Conservation (phyloP, 495 filamentous ascomycete genomes). For the Penicillium paradoxum region DNA sequence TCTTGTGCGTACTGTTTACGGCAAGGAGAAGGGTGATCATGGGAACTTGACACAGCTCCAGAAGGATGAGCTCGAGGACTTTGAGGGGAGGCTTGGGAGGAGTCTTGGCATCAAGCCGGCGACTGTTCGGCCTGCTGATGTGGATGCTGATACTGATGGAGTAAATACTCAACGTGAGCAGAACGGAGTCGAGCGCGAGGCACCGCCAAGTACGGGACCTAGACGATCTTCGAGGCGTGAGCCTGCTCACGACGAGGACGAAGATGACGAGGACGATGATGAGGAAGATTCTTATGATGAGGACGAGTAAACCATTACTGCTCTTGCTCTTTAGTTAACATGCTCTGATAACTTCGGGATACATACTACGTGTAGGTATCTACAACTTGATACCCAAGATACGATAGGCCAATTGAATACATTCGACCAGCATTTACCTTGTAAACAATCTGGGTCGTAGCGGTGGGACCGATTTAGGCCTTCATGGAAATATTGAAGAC, state of each 20-base stretch:
- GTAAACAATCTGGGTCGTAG: not conserved
- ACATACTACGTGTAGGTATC: constrained; percentile 2
- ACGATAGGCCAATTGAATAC: not conserved
- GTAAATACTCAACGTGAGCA: constrained; percentile 1
- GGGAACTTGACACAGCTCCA: constrained; percentile 38
- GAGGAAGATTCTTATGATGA: constrained; percentile 5
- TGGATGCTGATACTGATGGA: not conserved
- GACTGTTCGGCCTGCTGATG: constrained; percentile 2
- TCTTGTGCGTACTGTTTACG: constrained; percentile 61
- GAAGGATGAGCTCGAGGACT: constrained; percentile 24
- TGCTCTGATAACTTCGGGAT: not conserved
- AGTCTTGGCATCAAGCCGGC: constrained; percentile 22
- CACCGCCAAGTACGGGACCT: constrained; percentile 5
- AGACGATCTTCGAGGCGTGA: constrained; percentile 11
- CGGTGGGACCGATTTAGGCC: not conserved
- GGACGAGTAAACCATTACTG: not conserved
- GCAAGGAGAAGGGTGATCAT: constrained; percentile 25
- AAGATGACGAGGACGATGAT: constrained; percentile 12
- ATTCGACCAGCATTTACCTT: not conserved
- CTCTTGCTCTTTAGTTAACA: not conserved
- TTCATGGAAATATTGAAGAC: not conserved
- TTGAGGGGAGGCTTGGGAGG: constrained; percentile 28
- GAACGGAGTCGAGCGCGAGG: not conserved
- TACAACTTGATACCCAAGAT: constrained; percentile 3
- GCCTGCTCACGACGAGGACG: constrained; percentile 8